phyloP scores from a whole-genome alignment of 2,329 filamentous ascomycete species.

The Calycina herbarum region DNA sequence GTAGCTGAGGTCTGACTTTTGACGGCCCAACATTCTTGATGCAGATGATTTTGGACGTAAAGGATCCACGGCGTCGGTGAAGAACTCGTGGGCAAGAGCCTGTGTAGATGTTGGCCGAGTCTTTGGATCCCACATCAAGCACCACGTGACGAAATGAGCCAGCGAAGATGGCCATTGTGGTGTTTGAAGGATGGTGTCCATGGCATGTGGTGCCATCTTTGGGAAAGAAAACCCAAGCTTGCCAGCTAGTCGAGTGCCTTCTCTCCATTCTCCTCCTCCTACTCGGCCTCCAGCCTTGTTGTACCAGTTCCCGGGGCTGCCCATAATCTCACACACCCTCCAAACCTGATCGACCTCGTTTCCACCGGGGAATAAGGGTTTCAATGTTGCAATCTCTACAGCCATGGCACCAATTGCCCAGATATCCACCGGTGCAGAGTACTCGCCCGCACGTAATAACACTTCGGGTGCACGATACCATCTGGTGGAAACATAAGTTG shows the following conservation, averaged over 20 bases:
- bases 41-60: constrained; percentile 87
- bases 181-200: constrained; percentile 88
- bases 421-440: constrained; percentile 96
- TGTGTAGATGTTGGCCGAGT: constrained; percentile 87
- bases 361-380: constrained; percentile 93
- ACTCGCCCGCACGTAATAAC: constrained; percentile 87
- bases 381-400: constrained; percentile 93
- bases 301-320: constrained; percentile 96
- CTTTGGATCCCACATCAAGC: constrained; percentile 98
- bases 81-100: constrained; percentile 94
- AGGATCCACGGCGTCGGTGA: constrained; percentile 87
- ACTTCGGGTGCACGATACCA: constrained; percentile 97
- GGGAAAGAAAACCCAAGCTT: constrained; percentile 99
- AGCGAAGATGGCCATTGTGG: constrained; percentile 91
- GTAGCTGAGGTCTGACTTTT: constrained; percentile 79
- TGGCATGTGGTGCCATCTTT: constrained; percentile 96
- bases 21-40: constrained; percentile 80
- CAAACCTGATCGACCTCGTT: constrained; percentile 99
- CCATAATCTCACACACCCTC: constrained; percentile 99
- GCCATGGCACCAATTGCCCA: constrained; percentile 99
- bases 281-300: constrained; percentile 85
- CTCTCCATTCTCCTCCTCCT: constrained; percentile 95
- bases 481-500: constrained; percentile 95
- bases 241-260: constrained; percentile 86
- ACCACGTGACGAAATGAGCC: constrained; percentile 95